Evolutionary conservation across 2,329 filamentous ascomycete species (phyloP), one percentile per base, ranked within the genome.

Genomic region (Gnomoniopsis smithogilvyi): DNA sequence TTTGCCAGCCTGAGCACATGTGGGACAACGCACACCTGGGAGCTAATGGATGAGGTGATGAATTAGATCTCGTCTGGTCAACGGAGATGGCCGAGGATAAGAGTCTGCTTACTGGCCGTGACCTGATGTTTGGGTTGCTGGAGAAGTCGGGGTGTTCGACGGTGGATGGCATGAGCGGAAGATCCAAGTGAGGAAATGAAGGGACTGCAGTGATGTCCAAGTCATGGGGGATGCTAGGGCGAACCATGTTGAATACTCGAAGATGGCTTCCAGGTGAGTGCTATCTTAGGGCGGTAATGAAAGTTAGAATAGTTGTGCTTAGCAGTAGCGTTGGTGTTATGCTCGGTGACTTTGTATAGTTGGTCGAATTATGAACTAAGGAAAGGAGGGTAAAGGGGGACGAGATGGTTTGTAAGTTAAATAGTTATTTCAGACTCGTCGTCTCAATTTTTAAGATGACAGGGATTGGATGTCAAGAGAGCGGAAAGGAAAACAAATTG

Each of bases 21-120:
- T 82, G 51, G 80, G 79, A 67, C 81, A 84, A 64, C 75, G 73
- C 26, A 81, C 79, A 11, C 81, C 81, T 4, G 80, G 76, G 60
- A 81, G 75, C 69, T 74, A 61, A 59, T 52, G 33, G 49, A 22
- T 49, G 56, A 34, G 33, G 45, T 11, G 30, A 51, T 11, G 30
- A 51, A 38, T 46, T 59, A 48, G 26, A 19, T 19, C 24, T 47
- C 2, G 12, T 24, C 38, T 49, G 49, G 34, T 14, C 6, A 11
- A 21, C 14, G 36, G 19, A 33, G 21, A 22, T 41, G 24, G 22
- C 2, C 14, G 33, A 26, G 17, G 15, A 30, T 24, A 22, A 51
- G 22, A 41, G 24, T 21, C 15, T 21, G 57, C 64, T 49, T 63
- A 65, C 64, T 50, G 64, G 64, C 30, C 62, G 51, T 47, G 60